Evolutionary conservation across 129 eudicot genomes (phyloP).

Genomic region (Flaveria sonorensis): DNA sequence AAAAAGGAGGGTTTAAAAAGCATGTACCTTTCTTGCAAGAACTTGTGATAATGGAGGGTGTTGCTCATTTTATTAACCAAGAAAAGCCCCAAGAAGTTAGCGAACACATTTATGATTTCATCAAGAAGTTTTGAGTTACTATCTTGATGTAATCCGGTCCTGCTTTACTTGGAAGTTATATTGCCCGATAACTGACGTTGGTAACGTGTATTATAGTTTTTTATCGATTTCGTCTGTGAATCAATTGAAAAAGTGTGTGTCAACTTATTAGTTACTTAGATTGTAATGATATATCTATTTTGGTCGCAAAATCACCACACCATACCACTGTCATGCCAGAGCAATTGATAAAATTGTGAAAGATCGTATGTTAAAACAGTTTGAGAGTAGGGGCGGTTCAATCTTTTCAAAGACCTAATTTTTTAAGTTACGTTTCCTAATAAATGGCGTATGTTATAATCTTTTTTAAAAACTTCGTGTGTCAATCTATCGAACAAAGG

Average conservation of each 20-base stretch:
- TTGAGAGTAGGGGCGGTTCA: no score
- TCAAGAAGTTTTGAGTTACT: constrained; percentile 58
- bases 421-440: no score
- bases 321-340: no score
- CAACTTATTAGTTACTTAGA: not conserved
- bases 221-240: not conserved
- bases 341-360: no score
- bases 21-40: constrained; percentile 83
- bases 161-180: not conserved
- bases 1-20: constrained; percentile 64
- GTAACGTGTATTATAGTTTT: constrained; percentile 2
- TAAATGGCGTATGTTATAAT: no score
- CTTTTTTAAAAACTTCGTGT: no score
- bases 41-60: constrained; percentile 84
- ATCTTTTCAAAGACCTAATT: no score
- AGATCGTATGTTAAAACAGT: no score
- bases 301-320: no score
- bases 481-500: no score
- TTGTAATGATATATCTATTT: no score
- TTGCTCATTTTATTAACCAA: constrained; percentile 73
- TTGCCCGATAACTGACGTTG: not conserved
- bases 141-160: not conserved
- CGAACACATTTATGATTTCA: constrained; percentile 64
- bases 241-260: not conserved
- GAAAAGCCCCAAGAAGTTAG: constrained; percentile 68